Conservation (phyloP, 2,329 filamentous ascomycete species). For the Rhinocladiella similis region DNA sequence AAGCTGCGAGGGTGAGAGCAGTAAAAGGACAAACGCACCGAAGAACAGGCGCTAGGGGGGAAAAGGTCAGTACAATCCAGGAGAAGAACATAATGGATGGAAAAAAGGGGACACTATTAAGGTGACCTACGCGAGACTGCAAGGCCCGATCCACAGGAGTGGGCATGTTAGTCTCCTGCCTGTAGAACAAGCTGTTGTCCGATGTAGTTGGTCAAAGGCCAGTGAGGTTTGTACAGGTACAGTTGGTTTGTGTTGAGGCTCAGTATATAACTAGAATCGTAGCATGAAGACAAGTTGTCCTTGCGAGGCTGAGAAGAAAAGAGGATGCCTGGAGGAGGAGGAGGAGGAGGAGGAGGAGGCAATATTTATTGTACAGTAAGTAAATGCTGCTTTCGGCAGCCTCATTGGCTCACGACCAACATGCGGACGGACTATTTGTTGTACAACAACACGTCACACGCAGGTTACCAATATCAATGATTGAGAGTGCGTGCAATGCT, state of each 20-base stretch:
- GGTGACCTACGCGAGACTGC: conserved; percentile 63
- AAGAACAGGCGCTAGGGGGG: conserved; percentile 57
- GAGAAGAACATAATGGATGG: background rate
- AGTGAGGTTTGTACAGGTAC: background rate
- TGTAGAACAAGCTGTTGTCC: background rate
- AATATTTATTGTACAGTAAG: too few relatives aligned
- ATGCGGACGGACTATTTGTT: too few relatives aligned
- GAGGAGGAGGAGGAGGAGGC: too few relatives aligned
- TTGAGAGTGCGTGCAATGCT: too few relatives aligned
- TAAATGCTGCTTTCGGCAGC: too few relatives aligned
- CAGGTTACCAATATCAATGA: too few relatives aligned
- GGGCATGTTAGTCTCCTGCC: conserved; percentile 52
- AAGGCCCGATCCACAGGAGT: conserved; percentile 68
- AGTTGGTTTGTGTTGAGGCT: too few relatives aligned
- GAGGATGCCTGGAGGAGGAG: background rate
- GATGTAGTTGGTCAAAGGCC: too few relatives aligned
- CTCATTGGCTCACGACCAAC: too few relatives aligned
- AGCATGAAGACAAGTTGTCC: too few relatives aligned
- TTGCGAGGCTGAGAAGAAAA: background rate
- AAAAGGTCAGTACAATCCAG: conserved; percentile 18
- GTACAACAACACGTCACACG: too few relatives aligned
- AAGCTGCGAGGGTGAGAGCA: background rate
- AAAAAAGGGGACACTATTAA: conserved; percentile 2
- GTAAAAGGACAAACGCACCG: conserved; percentile 48
- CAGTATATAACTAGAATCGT: too few relatives aligned